These are phyloP conservation scores for Cucumis hystrix DNA, from an alignment of 306 rosid species.

Conservation along the genomic window DNA sequence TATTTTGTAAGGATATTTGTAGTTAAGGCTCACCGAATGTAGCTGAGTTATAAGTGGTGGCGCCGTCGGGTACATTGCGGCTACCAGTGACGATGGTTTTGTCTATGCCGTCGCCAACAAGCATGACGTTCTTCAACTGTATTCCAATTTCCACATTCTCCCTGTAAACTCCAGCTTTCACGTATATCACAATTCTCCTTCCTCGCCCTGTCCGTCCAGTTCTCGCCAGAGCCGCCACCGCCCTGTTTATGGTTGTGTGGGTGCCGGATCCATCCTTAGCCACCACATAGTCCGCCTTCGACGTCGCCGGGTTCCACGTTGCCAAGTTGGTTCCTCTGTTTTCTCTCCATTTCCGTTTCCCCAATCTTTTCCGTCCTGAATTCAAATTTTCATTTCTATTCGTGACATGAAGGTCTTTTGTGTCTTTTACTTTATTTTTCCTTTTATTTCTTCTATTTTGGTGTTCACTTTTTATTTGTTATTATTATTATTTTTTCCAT, in stretches of 20 bases:
- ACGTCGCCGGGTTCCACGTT: not conserved
- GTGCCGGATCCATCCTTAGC: slow-evolving; percentile 6
- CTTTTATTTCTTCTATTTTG: too few species aligned
- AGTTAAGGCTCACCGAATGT: slow-evolving; percentile 34
- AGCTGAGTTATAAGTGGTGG: slow-evolving; percentile 39
- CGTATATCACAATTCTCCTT: not conserved
- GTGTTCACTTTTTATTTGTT: too few species aligned
- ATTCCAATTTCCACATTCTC: slow-evolving; percentile 43
- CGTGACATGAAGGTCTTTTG: too few species aligned
- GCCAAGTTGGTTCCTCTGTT: not conserved
- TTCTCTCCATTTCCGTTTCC: not conserved
- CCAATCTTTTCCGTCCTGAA: not conserved
- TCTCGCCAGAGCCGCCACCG: slow-evolving; percentile 1
- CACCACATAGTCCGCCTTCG: slow-evolving; percentile 3
- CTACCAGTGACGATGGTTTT: slow-evolving; percentile 33
- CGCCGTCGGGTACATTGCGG: slow-evolving; percentile 25
- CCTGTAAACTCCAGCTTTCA: slow-evolving; percentile 19
- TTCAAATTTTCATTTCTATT: not conserved
- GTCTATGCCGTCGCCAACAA: slow-evolving; percentile 73
- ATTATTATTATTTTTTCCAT: too few species aligned
- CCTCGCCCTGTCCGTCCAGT: not conserved
- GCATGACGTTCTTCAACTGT: slow-evolving; percentile 31
- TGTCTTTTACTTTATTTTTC: too few species aligned
- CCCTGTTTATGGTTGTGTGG: slow-evolving; percentile 2
- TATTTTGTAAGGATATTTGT: not conserved